These are phyloP conservation scores for Wallacemonas collosoma DNA, from an alignment of 208 protist genomes.

Conservation along the genomic window DNA sequence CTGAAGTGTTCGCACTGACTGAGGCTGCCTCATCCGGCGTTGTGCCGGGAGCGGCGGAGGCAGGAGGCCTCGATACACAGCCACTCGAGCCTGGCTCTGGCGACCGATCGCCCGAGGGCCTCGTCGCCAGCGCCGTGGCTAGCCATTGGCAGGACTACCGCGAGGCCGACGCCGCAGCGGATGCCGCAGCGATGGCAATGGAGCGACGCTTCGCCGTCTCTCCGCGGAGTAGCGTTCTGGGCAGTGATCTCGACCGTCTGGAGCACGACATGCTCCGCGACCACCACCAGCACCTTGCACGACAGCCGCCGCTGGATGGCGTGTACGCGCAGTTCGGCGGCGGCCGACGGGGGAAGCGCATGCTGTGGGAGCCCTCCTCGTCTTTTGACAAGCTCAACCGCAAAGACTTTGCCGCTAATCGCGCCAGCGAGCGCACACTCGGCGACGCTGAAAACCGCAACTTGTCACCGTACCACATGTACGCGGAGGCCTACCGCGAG, in stretches of 20 bases:
- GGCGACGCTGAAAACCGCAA: constrained; percentile 39
- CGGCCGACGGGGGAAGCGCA: constrained; percentile 33
- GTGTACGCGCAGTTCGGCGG: constrained; percentile 58
- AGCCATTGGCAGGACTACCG: constrained; percentile 16
- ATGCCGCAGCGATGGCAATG: constrained; percentile 16
- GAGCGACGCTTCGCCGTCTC: constrained; percentile 47
- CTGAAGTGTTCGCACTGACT: neutral
- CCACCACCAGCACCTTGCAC: constrained; percentile 52
- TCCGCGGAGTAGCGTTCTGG: constrained; percentile 67
- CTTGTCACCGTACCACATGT: constrained; percentile 53
- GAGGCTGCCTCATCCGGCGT: neutral
- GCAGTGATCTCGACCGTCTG: constrained; percentile 75
- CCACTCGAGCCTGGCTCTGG: neutral
- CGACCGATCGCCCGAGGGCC: constrained; percentile 1
- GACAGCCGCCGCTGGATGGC: constrained; percentile 49
- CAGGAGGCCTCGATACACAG: too few relatives aligned
- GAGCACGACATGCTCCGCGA: constrained; percentile 80
- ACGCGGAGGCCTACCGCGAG: constrained; percentile 59
- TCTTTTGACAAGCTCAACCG: constrained; percentile 47
- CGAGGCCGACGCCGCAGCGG: neutral
- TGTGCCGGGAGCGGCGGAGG: neutral
- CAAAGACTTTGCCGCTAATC: constrained; percentile 20
- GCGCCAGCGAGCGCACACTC: constrained; percentile 18
- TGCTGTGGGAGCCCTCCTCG: constrained; percentile 61
- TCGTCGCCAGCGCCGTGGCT: constrained; percentile 12